Conservation (phyloP, 1,284 basidiomycete species). For the Moesziomyces antarcticus region DNA sequence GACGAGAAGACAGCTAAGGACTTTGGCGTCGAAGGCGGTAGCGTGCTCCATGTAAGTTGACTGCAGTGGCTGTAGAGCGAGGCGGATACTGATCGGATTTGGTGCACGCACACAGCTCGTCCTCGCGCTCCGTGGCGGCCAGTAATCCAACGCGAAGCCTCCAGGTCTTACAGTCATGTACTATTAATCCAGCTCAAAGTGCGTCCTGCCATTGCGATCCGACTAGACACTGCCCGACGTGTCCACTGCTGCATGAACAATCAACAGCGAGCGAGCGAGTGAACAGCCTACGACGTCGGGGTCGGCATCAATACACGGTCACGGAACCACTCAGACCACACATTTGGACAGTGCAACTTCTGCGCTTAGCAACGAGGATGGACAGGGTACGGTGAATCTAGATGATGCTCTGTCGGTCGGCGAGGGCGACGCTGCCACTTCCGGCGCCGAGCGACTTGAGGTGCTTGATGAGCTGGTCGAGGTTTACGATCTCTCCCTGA, state of each 20-base stretch:
- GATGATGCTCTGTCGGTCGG: conserved; percentile 28
- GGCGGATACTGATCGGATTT: background rate
- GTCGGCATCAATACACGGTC: too few relatives aligned
- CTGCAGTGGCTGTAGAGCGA: background rate
- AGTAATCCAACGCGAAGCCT: background rate
- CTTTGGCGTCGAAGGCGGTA: conserved; percentile 66
- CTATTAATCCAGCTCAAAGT: conserved; percentile 3
- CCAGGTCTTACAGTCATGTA: conserved; percentile 3
- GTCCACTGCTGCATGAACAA: too few relatives aligned
- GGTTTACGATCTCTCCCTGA: conserved; percentile 73
- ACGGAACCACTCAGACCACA: background rate
- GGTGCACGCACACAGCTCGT: conserved; percentile 47
- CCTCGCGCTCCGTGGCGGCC: conserved; percentile 58
- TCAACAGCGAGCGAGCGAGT: too few relatives aligned
- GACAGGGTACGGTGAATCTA: background rate
- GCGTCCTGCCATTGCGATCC: too few relatives aligned
- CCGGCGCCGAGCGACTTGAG: conserved; percentile 64
- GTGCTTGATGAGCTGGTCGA: conserved; percentile 78
- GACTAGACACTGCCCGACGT: too few relatives aligned
- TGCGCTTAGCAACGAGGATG: background rate
- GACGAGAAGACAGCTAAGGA: conserved; percentile 68
- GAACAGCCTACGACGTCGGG: too few relatives aligned
- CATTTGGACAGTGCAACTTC: background rate
- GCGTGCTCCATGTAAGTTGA: conserved; percentile 65
- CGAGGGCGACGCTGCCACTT: conserved; percentile 11